phyloP scores from a whole-genome alignment of 2,329 filamentous ascomycete genomes.

The Pseudogymnoascus pannorum region DNA sequence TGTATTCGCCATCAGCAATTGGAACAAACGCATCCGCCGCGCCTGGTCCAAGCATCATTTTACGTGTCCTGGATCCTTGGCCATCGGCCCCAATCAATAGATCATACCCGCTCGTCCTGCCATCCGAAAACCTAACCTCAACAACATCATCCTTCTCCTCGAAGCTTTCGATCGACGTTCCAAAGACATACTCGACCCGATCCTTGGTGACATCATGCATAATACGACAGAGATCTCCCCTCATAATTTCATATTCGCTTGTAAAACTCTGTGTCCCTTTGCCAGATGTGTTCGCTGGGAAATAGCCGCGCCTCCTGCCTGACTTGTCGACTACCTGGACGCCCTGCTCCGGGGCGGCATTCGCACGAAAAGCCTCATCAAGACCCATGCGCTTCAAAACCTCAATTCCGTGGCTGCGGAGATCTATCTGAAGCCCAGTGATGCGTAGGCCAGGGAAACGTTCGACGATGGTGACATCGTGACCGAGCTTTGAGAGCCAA shows the following conservation, averaged over 20 bases:
- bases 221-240: constrained; percentile 35
- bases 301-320: constrained; percentile 33
- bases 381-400: constrained; percentile 46
- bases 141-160: constrained; percentile 26
- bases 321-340: constrained; percentile 36
- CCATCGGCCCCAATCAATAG: constrained; percentile 50
- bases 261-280: constrained; percentile 30
- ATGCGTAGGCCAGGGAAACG: constrained; percentile 35
- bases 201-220: constrained; percentile 33
- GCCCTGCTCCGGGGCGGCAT: constrained; percentile 40
- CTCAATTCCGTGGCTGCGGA: constrained; percentile 44
- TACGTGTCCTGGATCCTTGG: constrained; percentile 41
- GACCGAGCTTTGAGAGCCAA: constrained; percentile 38
- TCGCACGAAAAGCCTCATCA: constrained; percentile 35
- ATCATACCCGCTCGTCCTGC: constrained; percentile 38
- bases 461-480: constrained; percentile 36
- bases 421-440: constrained; percentile 46
- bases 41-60: constrained; percentile 30
- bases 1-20: constrained; percentile 22
- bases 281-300: constrained; percentile 29
- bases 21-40: constrained; percentile 19
- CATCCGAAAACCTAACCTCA: constrained; percentile 36
- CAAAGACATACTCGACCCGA: constrained; percentile 28
- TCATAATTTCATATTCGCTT: constrained; percentile 40
- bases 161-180: constrained; percentile 25